Evolutionary conservation across 345 rosid species (phyloP), one percentile per base, ranked within the genome.

Genomic region (Eucalyptus camaldulensis): DNA sequence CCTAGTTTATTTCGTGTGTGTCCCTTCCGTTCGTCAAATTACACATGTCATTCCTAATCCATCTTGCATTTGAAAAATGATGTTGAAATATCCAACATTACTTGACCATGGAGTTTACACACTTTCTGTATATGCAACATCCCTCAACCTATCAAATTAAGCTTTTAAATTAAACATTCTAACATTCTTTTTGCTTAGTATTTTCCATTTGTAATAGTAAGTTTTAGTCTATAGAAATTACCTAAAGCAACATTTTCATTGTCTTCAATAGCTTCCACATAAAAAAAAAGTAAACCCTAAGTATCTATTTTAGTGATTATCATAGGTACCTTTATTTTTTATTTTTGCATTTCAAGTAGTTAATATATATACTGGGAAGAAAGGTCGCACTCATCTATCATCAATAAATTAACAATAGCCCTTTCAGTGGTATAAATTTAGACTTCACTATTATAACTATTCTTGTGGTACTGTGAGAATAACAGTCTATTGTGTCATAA

Each of bases 391-490:
- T 10, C 24, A 10, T 21, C 45, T 6, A 19, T 40, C 83, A 76
- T 76, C 15, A 9, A 40, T 76, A 5, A 40, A 6, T 62, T 27
- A 56, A 33, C 81, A 8, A 6, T 33, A 9, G 25, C 21, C 3
- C 13, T 69, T 69, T 9, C 8, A 3, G 2, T 17, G 1, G 17
- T 69, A 16, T 37, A 72, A 72, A 53, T 53, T 53, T 19, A 53
- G 24, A 53, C 10, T 53, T 53, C 1, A 2, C 25, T 53, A 53
- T 10, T 0, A 53, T 8, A 21, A 19, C 1, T 8, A 3, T 53
- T 0, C 0, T 53, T 8, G 2, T 53, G 24, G 1, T 53, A 19
- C 5, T 21, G 5, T 53, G 58, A 53, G 25, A 53, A 53, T 53
- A 53, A 53, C 0, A 8, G 1, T 53, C 1, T 21, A 53, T 53